phyloP scores from a whole-genome alignment of 106 monocot genomes.

The Allium sativum region DNA sequence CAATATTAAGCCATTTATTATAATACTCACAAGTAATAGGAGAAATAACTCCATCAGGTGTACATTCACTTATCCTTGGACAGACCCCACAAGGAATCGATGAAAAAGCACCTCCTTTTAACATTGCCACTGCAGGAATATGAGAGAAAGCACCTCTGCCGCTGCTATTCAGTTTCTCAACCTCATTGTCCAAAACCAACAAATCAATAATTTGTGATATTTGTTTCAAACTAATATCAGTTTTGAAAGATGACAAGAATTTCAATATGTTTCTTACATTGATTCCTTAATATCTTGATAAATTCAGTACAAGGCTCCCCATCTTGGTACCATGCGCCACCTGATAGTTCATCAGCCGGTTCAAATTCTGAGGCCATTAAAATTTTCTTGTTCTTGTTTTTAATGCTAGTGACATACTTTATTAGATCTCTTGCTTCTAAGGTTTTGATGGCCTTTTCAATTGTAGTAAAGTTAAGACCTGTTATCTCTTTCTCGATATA shows the following conservation, averaged over 20 bases:
- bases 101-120: constrained; percentile 26
- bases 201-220: constrained; percentile 35
- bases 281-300: constrained; percentile 23
- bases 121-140: constrained; percentile 23
- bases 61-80: constrained; percentile 50
- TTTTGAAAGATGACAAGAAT: constrained; percentile 16
- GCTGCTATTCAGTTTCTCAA: constrained; percentile 53
- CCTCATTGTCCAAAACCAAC: constrained; percentile 49
- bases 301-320: constrained; percentile 37
- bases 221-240: constrained; percentile 26
- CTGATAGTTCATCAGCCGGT: constrained; percentile 45
- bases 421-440: constrained; percentile 34
- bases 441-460: constrained; percentile 36
- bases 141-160: constrained; percentile 40
- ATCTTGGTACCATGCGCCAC: constrained; percentile 55
- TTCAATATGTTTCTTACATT: constrained; percentile 24
- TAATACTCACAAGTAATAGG: constrained; percentile 57
- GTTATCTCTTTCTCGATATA: constrained; percentile 25
- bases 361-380: constrained; percentile 50
- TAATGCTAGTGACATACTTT: constrained; percentile 42
- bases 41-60: constrained; percentile 65
- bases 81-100: constrained; percentile 70
- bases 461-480: constrained; percentile 4
- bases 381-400: constrained; percentile 33
- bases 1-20: constrained; percentile 46